Base-by-base conservation (phyloP, 2,329 filamentous ascomycete genomes). In the Neoascochyta sp. region DNA sequence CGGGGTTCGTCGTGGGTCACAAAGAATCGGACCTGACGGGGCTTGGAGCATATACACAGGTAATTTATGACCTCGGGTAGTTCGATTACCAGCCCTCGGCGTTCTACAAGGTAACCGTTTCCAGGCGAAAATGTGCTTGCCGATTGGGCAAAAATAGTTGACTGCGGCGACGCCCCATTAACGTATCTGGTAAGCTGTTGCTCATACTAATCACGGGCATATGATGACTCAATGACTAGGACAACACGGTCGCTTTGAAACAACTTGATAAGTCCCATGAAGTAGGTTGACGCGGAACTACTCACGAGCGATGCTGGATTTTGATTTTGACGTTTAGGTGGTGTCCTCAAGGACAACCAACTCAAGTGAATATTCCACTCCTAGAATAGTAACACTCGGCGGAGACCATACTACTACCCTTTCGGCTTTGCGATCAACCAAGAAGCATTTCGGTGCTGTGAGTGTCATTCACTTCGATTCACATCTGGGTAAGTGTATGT, bases 391-490 rank as follows among this genome's bases (percentile, higher is more conserved):
- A 16, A 71, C 69, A 1, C 50, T 76, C 0, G 73, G 74, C 8
- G 74, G 74, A 14, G 73, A 77, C 42, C 74, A 77, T 53, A 75
- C 73, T 1, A 76, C 73, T 0, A 76, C 73, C 0, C 54, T 76
- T 5, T 67, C 71, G 3, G 72, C 72, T 1, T 46, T 76, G 41
- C 54, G 73, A 28, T 74, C 71, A 3, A 68, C 70, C 0, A 54
- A 66, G 41, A 38, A 65, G 3, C 64, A 66, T 29, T 80, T 72
- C 71, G 75, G 73, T 1, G 52, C 64, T 9, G 69, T 76, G 3
- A 74, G 70, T 39, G 72, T 76, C 5, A 74, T 76, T n/a, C 73
- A 76, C 50, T 76, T 77, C 42, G 73, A 76, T 45, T 70, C 66
- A 24, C 73, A 74, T 45, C 54, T 74, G 36, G 69, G 61, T 61